Base-by-base conservation (phyloP, 2,329 filamentous ascomycete genomes). In the Fusarium annulatum region DNA sequence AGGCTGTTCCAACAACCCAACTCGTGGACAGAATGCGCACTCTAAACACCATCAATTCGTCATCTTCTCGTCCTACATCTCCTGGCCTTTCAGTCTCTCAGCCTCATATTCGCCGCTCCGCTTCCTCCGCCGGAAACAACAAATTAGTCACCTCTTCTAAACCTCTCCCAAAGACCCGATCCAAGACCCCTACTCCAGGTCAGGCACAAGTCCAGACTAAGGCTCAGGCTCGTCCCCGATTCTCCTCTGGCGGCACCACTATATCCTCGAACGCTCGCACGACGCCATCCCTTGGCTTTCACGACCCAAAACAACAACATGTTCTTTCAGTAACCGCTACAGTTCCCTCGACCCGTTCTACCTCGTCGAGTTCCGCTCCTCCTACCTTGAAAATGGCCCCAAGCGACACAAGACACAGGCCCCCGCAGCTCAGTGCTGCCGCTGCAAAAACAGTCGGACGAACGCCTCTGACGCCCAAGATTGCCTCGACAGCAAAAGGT, bases 391-490 rank as follows among this genome's bases (percentile, higher is more conserved):
- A 78, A 55, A 82, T 83, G 81, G 80, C 85, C 79, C 85, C 88
- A 79, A 86, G 88, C 72, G 84, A 83, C 82, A 87, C 86, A 75
- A 86, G 87, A 79, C 89, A 91, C 45, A 87, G 92, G 79, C 91
- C 91, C 84, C 93, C 94, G 60, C 88, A 90, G 67, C 89, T 95
- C 77, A 88, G 87, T 81, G 87, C 91, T 72, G 85, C 90, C 51
- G 89, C 87, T 52, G 85, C 88, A 76, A 86, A 91, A 88, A 80
- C 82, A 77, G 73, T 84, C 78, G 85, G 81, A 73, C 84, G 86
- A 67, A 77, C 84, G 38, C 88, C 88, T 61, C 76, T 89, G 77
- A 89, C 86, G 5, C 86, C 88, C 73, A 90, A 91, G 83, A 85
- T 90, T 59, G 86, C 88, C 33, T 78, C 83, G 38, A 60, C 53